phyloP scores from a whole-genome alignment of 176 grass and related monocot species.

The Themeda triandra region DNA sequence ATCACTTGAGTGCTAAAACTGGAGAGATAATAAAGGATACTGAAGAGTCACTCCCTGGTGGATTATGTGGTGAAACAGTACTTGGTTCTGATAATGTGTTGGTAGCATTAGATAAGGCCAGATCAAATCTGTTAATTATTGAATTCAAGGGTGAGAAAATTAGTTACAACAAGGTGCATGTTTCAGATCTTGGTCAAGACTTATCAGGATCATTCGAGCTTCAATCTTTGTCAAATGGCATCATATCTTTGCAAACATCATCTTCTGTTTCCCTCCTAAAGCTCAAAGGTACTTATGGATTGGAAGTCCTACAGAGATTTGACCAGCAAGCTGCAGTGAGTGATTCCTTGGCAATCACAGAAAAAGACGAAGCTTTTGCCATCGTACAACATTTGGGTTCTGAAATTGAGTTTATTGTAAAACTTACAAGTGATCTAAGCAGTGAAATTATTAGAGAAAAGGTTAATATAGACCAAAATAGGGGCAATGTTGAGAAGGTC shows the following conservation, averaged over 20 bases:
- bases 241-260: constrained; percentile 64
- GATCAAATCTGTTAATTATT: constrained; percentile 61
- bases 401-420: constrained; percentile 61
- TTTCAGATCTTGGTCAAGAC: constrained; percentile 64
- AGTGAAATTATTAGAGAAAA: constrained; percentile 64
- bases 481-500: constrained; percentile 64
- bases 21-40: constrained; percentile 73
- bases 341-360: constrained; percentile 60
- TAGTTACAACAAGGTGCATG: constrained; percentile 44
- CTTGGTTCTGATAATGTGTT: constrained; percentile 54
- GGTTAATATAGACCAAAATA: constrained; percentile 53
- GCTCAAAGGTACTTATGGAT: constrained; percentile 52
- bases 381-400: constrained; percentile 56
- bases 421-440: constrained; percentile 53
- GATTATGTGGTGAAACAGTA: constrained; percentile 64
- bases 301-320: constrained; percentile 70
- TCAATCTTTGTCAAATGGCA: constrained; percentile 57
- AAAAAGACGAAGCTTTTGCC: constrained; percentile 75
- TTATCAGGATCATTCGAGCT: constrained; percentile 52
- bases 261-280: constrained; percentile 62
- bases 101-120: constrained; percentile 71
- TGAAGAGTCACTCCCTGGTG: constrained; percentile 52
- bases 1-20: constrained; percentile 79
- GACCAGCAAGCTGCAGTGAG: constrained; percentile 57
- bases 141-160: constrained; percentile 58